Evolutionary conservation across 179 eudicot species (phyloP), one percentile per base, ranked within the genome.

Genomic region (Pouteria campechiana): DNA sequence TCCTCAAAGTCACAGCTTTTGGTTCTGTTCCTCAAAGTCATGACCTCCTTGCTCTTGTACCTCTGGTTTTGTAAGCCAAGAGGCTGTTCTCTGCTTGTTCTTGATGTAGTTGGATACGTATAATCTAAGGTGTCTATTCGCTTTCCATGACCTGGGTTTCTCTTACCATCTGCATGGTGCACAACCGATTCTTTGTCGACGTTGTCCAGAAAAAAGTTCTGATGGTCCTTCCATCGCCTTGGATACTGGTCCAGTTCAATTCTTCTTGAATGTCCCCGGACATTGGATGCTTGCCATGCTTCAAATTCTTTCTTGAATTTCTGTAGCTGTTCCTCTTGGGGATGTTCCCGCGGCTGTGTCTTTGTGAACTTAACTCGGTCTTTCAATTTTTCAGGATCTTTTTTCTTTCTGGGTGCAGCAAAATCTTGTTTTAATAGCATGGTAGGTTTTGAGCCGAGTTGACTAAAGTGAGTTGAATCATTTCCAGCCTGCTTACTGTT

Each of bases 241-340:
- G 86, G 77, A 41, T 52, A 61, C 37, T 69, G 56, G 33, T 69
- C 73, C 33, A 64, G 76, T 37, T 89, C 81, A 65, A 70, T 74
- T 20, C 64, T 60, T 58, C 86, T 73, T 14, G 96, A 77, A 60
- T 90, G 82, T 57, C 86, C 87, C 37, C 67, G 75, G 41, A 82
- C 76, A 65, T 96, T 72, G 31, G 88, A 74, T 23, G 98, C 76
- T 63, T 87, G 98, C 84, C 87, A 90, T 44, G 94, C 96, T 69
- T 76, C 87, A 67, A 90, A 90, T 10, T 90, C 98, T 67, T 76
- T 79, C 76, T 90, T 90, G 53, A 90, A 90, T 58, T 74, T 77
- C 68, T 90, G 84, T 22, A 90, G 76, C 60, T 90, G 94, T 72
- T 90, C 80, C 65, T 90, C 98, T 61, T 90, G 98, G 46, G 98